phyloP scores from a whole-genome alignment of 768 basidiomycete species.

The Rhodotorula diobovata region DNA sequence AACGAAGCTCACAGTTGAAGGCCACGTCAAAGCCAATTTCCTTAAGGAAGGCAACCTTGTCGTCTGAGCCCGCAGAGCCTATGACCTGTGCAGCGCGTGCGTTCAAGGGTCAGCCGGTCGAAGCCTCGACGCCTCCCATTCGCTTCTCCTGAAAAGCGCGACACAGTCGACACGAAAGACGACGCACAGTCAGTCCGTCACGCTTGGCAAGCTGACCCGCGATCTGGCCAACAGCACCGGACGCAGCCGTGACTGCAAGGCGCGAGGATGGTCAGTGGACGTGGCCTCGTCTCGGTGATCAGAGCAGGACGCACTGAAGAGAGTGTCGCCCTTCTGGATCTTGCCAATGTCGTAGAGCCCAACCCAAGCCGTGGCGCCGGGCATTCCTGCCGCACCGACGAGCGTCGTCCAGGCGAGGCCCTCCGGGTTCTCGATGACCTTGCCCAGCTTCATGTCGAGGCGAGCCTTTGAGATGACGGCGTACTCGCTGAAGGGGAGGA shows the following conservation, averaged over 20 bases:
- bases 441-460: constrained; percentile 10
- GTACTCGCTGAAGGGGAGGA: constrained; percentile 16
- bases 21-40: constrained; percentile 63
- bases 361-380: constrained; percentile 39
- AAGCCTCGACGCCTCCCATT: no score
- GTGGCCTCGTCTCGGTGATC: no score
- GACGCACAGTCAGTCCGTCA: constrained; percentile 44
- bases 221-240: constrained; percentile 61
- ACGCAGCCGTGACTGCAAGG: constrained; percentile 50
- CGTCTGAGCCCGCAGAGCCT: constrained; percentile 66
- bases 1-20: constrained; percentile 55
- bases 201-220: constrained; percentile 52
- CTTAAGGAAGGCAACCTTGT: constrained; percentile 62
- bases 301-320: constrained; percentile 45
- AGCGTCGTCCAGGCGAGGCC: constrained; percentile 16
- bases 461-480: not conserved
- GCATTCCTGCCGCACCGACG: constrained; percentile 42
- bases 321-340: constrained; percentile 56
- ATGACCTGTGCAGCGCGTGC: constrained; percentile 53
- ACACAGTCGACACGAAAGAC: not conserved
- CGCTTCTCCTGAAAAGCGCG: no score
- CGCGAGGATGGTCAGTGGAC: not conserved
- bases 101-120: not conserved
- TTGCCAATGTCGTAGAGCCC: constrained; percentile 49
- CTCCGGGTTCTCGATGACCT: constrained; percentile 23